Evolutionary conservation across 768 basidiomycete species (phyloP), one percentile per base, ranked within the genome.

Genomic region (Udeniomyces megalosporus): DNA sequence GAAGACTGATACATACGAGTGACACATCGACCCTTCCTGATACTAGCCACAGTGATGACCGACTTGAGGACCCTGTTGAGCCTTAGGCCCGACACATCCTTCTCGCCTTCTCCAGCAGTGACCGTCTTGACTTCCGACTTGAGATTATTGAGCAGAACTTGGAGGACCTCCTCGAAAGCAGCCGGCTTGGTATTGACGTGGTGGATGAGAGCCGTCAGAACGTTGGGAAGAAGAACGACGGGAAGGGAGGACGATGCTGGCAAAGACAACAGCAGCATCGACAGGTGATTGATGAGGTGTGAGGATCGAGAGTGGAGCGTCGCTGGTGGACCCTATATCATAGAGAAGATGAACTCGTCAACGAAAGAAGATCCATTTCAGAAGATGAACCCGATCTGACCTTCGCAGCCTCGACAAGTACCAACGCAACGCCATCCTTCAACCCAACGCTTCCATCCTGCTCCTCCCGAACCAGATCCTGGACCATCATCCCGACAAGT

Each of bases 381-480:
- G 34, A 7, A 28, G 45, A 47, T 32, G 42, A 24, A 72, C 71
- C 11, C 56, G 85, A 86, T 42, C 63, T n/a, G 4, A 65, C 78
- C 87, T 86, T 79, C 84, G 90, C 15, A 44, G 68, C 69, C 46
- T 72, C 66, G 17, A 86, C 85, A 66, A 80, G 85, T 4, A 86
- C 80, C 46, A 86, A 70, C 60, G 80, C 80, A 83, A 88, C 86
- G 4, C 87, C 83, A 51, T 78, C 80, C 15, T 52, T 55, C 44
- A 7, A 83, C 80, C 66, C 82, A 22, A 82, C 72, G 42, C 24
- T 26, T n/a, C 58, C 34, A 5, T 75, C 78, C 15, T 74, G 76
- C 10, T 80, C 71, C 60, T 78, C 76, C 32, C 75, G 72, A 1
- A 53, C 66, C 5, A 70, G 58, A 15, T 66, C 67, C 11, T 67